Percentiles rank a stretch among this genome's conserved stretches.
phyloP scores from a whole-genome alignment of 495 filamentous ascomycete genomes.

The Podospora anserina region DNA sequence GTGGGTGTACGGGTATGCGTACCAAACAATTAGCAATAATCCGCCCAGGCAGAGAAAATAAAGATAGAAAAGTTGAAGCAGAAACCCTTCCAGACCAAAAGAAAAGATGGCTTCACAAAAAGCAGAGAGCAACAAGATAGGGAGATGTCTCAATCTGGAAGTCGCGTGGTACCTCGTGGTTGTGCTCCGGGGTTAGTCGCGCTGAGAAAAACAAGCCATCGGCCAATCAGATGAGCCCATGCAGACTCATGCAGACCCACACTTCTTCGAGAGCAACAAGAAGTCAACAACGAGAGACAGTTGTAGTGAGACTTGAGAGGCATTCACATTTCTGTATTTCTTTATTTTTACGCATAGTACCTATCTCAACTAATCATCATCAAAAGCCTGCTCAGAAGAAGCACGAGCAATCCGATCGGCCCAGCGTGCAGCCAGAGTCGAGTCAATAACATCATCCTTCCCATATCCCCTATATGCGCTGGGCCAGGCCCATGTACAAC shows the following conservation, averaged over 20 bases:
- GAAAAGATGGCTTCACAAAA: neutral
- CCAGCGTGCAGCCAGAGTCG: conserved; percentile 14
- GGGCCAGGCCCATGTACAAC: conserved; percentile 30
- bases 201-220: neutral
- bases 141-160: neutral
- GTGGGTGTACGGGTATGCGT: neutral
- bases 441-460: conserved; percentile 12
- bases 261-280: too few species aligned
- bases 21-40: neutral
- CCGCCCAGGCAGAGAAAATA: neutral
- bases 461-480: neutral
- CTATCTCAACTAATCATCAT: neutral
- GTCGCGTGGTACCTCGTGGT: neutral
- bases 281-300: too few species aligned
- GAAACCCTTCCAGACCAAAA: neutral
- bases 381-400: neutral
- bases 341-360: conserved; percentile 3
- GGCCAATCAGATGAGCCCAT: neutral
- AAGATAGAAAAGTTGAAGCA: neutral
- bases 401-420: neutral
- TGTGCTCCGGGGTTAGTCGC: neutral
- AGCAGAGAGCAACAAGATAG: neutral
- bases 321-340: neutral
- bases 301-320: too few species aligned
- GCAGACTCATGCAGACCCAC: too few species aligned